phyloP scores from a whole-genome alignment of 2,329 filamentous ascomycete genomes.

The Pseudocercospora fuligena region DNA sequence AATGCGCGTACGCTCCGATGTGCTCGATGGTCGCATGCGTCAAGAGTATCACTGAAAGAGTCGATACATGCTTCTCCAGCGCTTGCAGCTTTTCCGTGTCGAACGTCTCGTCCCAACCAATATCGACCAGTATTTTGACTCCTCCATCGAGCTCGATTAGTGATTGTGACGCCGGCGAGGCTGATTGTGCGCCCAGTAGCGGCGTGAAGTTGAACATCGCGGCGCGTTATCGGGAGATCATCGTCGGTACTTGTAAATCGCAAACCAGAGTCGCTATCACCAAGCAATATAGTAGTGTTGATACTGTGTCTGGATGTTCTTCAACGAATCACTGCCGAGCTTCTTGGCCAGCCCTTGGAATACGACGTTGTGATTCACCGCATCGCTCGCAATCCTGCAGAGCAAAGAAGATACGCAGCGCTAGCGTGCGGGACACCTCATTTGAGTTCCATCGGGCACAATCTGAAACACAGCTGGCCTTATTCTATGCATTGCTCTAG shows the following conservation, averaged over 20 bases:
- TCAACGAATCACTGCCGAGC: not conserved
- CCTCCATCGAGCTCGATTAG: constrained; percentile 94
- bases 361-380: too few relatives aligned
- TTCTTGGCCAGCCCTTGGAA: too few relatives aligned
- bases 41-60: constrained; percentile 88
- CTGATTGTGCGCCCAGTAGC: constrained; percentile 86
- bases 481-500: too few relatives aligned
- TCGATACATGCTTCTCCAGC: constrained; percentile 90
- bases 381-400: too few relatives aligned
- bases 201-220: constrained; percentile 95
- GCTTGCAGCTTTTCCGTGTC: constrained; percentile 80
- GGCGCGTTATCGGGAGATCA: not conserved
- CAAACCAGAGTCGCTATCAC: not conserved
- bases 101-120: constrained; percentile 95
- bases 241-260: not conserved
- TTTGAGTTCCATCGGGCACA: too few relatives aligned
- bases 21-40: constrained; percentile 93
- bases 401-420: too few relatives aligned
- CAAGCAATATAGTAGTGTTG: not conserved
- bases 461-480: too few relatives aligned
- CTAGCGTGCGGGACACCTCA: too few relatives aligned
- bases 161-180: constrained; percentile 88
- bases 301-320: not conserved
- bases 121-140: constrained; percentile 91
- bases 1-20: constrained; percentile 91